Conservation (phyloP, 176 grass and related monocot species). For the Typha latifolia region DNA sequence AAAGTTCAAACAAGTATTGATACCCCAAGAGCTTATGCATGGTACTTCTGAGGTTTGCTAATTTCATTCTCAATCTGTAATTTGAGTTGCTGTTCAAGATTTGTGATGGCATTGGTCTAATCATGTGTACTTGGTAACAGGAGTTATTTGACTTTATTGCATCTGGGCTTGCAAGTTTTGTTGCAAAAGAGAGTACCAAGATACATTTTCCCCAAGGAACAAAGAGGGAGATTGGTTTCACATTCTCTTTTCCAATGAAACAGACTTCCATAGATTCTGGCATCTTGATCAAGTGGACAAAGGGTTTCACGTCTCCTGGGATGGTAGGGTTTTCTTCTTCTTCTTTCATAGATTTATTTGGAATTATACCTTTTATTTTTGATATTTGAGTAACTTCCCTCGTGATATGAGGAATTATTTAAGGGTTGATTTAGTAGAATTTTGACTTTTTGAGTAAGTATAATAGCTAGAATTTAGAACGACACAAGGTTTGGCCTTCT, state of each 20-base stretch:
- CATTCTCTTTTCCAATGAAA: constrained; percentile 81
- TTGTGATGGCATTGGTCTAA: background rate
- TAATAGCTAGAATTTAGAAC: too few relatives aligned
- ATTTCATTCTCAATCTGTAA: background rate
- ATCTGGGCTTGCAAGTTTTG: constrained; percentile 30
- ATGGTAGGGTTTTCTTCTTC: constrained; percentile 9
- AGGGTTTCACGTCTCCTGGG: constrained; percentile 50
- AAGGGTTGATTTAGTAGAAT: background rate
- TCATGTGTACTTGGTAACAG: constrained; percentile 2
- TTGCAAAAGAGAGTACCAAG: constrained; percentile 16
- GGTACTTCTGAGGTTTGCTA: constrained; percentile 20
- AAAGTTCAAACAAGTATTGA: constrained; percentile 51
- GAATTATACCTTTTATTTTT: background rate
- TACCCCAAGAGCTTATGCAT: constrained; percentile 62
- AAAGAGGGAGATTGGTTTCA: constrained; percentile 71
- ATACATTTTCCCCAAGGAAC: constrained; percentile 9
- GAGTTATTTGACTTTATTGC: constrained; percentile 81
- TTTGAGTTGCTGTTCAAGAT: background rate
- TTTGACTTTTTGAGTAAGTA: too few relatives aligned
- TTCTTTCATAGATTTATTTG: background rate
- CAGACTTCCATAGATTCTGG: constrained; percentile 66
- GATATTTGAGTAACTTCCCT: background rate
- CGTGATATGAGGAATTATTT: background rate
- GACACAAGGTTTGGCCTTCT: too few relatives aligned
- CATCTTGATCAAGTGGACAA: constrained; percentile 89